A percentile compares a stretch with the other conserved stretches of the same genome.
phyloP scores from a whole-genome alignment of 2,329 filamentous ascomycete genomes.

The Claviceps sp. region DNA sequence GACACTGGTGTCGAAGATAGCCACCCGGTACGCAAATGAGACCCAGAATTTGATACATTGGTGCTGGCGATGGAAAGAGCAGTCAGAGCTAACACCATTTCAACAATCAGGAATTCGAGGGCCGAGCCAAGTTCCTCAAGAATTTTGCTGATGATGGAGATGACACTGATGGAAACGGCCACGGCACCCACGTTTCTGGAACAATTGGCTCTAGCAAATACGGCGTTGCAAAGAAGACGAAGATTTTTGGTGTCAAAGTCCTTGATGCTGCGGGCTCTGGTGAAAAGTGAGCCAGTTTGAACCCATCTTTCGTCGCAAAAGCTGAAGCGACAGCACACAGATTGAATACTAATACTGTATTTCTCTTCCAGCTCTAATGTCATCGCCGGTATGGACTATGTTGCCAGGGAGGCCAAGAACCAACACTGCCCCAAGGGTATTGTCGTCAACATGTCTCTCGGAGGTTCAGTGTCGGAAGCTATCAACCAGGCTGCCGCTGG shows the following conservation, averaged over 20 bases:
- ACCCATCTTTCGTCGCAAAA: not conserved
- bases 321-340: not conserved
- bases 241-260: constrained; percentile 32
- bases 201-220: constrained; percentile 28
- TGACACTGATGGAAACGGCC: constrained; percentile 29
- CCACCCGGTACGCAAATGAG: constrained; percentile 19
- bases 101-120: constrained; percentile 22
- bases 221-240: constrained; percentile 33
- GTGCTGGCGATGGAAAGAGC: not conserved
- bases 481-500: constrained; percentile 34
- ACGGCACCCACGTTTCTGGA: constrained; percentile 34
- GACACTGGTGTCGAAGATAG: constrained; percentile 28
- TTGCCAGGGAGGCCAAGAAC: constrained; percentile 20
- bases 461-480: constrained; percentile 29
- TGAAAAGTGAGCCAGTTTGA: constrained; percentile 19
- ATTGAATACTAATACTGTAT: not conserved
- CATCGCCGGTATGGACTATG: constrained; percentile 31
- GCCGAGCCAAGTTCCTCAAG: constrained; percentile 25
- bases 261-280: constrained; percentile 24
- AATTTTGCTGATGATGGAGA: constrained; percentile 22
- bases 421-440: constrained; percentile 27
- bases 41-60: too few relatives aligned
- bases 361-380: constrained; percentile 20
- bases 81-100: not conserved
- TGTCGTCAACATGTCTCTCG: constrained; percentile 42